These are phyloP conservation scores for Paraphoma sp. DNA, from an alignment of 2,329 filamentous ascomycete genomes.

Conservation along the genomic window DNA sequence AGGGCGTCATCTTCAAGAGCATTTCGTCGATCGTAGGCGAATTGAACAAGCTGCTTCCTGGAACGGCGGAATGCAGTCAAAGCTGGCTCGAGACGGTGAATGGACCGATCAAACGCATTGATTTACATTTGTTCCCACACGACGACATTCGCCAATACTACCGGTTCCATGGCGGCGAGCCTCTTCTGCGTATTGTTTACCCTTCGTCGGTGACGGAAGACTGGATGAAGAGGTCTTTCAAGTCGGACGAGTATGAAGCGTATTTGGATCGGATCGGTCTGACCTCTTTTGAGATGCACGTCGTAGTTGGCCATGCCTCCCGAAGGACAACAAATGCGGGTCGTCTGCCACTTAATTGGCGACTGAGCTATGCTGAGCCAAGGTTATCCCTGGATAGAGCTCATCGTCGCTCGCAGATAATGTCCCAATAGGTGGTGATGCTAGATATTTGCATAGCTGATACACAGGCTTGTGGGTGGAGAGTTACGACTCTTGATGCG, in stretches of 20 bases:
- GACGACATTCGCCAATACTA: conserved; percentile 20
- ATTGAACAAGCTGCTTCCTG: conserved; percentile 18
- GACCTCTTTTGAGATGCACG: conserved; percentile 14
- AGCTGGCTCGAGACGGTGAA: conserved; percentile 12
- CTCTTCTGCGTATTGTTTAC: conserved; percentile 18
- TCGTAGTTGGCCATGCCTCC: conserved; percentile 18
- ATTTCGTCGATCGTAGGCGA: conserved; percentile 16
- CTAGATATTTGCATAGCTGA: background rate
- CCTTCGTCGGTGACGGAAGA: conserved; percentile 12
- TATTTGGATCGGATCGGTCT: conserved; percentile 13
- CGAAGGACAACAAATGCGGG: conserved; percentile 14
- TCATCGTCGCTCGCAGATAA: background rate
- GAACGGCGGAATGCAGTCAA: conserved; percentile 6
- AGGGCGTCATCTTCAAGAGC: conserved; percentile 18
- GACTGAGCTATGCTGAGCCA: conserved; percentile 14
- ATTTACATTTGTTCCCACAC: conserved; percentile 18
- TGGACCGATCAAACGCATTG: conserved; percentile 18
- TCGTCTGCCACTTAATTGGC: conserved; percentile 17
- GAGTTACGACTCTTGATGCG: background rate
- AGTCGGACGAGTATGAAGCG: conserved; percentile 14
- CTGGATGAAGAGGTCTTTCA: conserved; percentile 19
- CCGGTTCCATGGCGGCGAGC: conserved; percentile 20
- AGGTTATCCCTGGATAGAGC: conserved; percentile 11
- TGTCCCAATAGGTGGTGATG: background rate
- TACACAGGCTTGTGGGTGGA: background rate